phyloP scores from a whole-genome alignment of 2,329 filamentous ascomycete species.

The Aspergillus pseudoglaucus region DNA sequence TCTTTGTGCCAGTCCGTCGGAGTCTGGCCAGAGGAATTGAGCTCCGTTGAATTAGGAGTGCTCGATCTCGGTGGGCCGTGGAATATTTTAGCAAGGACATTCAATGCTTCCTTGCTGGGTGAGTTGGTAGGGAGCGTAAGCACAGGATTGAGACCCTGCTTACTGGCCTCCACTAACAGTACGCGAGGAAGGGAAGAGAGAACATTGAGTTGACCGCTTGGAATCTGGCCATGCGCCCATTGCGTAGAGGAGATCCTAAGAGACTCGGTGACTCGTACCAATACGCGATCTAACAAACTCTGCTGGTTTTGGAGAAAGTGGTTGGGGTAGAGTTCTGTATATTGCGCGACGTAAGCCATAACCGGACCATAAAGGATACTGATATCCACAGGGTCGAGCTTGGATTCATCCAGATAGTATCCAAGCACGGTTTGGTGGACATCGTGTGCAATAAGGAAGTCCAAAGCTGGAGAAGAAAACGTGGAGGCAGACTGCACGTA shows the following conservation, averaged over 20 bases:
- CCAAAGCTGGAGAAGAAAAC: slow-evolving; percentile 39
- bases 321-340: slow-evolving; percentile 49
- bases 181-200: slow-evolving; percentile 52
- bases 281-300: slow-evolving; percentile 39
- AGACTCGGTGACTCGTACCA: slow-evolving; percentile 42
- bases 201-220: slow-evolving; percentile 51
- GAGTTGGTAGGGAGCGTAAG: slow-evolving; percentile 46
- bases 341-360: slow-evolving; percentile 53
- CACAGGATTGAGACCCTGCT: slow-evolving; percentile 37
- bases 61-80: slow-evolving; percentile 42
- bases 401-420: slow-evolving; percentile 47
- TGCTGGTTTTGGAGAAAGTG: slow-evolving; percentile 44
- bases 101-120: slow-evolving; percentile 49
- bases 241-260: slow-evolving; percentile 40
- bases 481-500: slow-evolving; percentile 28
- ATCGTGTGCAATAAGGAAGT: slow-evolving; percentile 47
- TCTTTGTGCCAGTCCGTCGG: slow-evolving; percentile 41
- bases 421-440: slow-evolving; percentile 46
- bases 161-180: slow-evolving; percentile 43
- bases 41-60: slow-evolving; percentile 21
- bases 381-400: slow-evolving; percentile 45
- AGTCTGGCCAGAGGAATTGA: slow-evolving; percentile 26
- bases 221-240: slow-evolving; percentile 50
- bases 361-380: slow-evolving; percentile 50
- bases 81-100: slow-evolving; percentile 50